A percentile compares a stretch with the other conserved stretches of the same genome.
Conservation (phyloP, 306 rosid species). For the Prunus salicina region DNA sequence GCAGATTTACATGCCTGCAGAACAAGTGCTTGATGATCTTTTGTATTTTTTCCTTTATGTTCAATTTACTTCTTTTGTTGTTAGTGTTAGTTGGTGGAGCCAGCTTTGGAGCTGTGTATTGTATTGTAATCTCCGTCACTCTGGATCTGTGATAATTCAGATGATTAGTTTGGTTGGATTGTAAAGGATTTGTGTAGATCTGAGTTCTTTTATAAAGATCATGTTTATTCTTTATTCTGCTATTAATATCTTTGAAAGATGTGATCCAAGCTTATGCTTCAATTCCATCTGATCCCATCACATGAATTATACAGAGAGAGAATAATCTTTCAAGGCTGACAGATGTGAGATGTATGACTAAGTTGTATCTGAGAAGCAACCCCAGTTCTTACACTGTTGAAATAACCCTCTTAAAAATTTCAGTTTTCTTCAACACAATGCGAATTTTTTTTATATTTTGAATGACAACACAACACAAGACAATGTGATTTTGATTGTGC, state of each 20-base stretch:
- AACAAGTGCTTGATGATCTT: neutral
- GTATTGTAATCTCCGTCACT: neutral
- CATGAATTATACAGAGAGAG: neutral
- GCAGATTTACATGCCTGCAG: no score
- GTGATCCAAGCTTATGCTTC: neutral
- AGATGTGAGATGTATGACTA: conserved; percentile 1
- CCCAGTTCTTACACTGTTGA: conserved; percentile 1
- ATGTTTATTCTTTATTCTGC: neutral
- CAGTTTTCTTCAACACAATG: neutral
- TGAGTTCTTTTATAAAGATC: neutral
- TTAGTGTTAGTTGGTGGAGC: neutral
- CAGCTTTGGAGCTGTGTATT: neutral
- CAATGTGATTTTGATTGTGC: conserved; percentile 4
- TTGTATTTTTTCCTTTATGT: neutral
- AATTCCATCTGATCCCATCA: neutral
- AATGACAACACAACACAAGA: neutral
- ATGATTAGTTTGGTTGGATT: neutral
- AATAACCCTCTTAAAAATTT: neutral
- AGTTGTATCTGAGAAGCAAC: conserved; percentile 7
- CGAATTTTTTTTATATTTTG: no score
- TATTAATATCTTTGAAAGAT: neutral
- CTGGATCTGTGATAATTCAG: neutral
- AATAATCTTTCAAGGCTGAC: conserved; percentile 12
- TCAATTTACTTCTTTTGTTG: neutral
- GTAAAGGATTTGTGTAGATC: neutral